Conservation (phyloP, 140 eudicot species). For the Oenanthe javanica region DNA sequence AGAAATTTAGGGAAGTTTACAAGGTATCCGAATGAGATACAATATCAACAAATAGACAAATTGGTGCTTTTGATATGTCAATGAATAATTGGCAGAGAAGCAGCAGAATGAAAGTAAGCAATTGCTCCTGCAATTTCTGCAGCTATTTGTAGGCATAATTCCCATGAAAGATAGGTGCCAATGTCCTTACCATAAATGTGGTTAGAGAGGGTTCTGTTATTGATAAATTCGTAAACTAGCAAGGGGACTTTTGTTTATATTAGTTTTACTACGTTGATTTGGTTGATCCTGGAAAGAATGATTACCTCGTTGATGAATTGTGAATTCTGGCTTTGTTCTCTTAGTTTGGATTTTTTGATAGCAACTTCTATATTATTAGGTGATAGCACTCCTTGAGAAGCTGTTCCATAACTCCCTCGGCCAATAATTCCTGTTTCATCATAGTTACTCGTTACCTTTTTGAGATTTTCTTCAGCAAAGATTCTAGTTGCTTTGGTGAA, state of each 20-base stretch:
- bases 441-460: slow-evolving; percentile 5
- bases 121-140: slow-evolving; percentile 6
- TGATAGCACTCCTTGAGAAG: background rate
- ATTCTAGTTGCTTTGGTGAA: background rate
- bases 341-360: slow-evolving; percentile 3
- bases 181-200: background rate
- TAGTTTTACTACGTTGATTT: slow-evolving; percentile 9
- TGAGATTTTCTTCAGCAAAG: background rate
- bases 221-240: background rate
- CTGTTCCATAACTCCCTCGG: slow-evolving; percentile 6
- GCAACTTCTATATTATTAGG: slow-evolving; percentile 7
- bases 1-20: too few species aligned
- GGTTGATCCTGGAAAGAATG: slow-evolving; percentile 10
- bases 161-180: slow-evolving; percentile 6
- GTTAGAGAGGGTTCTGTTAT: background rate
- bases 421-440: background rate
- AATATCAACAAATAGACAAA: too few species aligned
- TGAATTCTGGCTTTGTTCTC: background rate
- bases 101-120: slow-evolving; percentile 5
- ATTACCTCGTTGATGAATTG: slow-evolving; percentile 10
- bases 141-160: background rate
- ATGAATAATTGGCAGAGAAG: background rate
- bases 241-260: background rate
- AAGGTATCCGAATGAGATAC: too few species aligned
- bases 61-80: slow-evolving; percentile 12